Conservation (phyloP, 768 basidiomycete genomes). For the Termitomyces sp. region DNA sequence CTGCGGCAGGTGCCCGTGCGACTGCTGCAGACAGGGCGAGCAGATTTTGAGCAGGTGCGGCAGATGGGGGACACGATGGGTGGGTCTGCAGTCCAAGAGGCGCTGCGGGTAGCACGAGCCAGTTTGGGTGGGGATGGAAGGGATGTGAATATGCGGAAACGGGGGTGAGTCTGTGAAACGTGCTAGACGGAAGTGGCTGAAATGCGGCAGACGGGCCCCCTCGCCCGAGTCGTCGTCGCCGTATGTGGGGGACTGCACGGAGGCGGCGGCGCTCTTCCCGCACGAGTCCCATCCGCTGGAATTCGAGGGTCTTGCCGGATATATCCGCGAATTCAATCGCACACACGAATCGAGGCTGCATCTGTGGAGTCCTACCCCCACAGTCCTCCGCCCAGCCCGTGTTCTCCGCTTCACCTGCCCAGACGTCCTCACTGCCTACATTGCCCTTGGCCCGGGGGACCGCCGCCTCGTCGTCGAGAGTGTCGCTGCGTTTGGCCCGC, state of each 20-base stretch:
- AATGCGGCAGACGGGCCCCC: constrained; percentile 34
- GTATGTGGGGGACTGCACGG: constrained; percentile 36
- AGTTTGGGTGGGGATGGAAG: constrained; percentile 49
- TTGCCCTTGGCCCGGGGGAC: constrained; percentile 41
- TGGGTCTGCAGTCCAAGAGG: constrained; percentile 51
- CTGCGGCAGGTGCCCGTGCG: constrained; percentile 40
- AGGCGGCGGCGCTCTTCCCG: constrained; percentile 39
- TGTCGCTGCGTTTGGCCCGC: constrained; percentile 64
- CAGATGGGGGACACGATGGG: constrained; percentile 41
- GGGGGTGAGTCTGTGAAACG: constrained; percentile 38
- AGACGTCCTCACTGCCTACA: constrained; percentile 63
- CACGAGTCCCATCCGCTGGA: constrained; percentile 33
- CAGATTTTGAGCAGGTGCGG: constrained; percentile 42
- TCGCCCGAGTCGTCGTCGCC: constrained; percentile 61
- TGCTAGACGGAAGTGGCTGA: constrained; percentile 4
- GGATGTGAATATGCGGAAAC: constrained; percentile 49
- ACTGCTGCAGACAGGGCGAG: constrained; percentile 30
- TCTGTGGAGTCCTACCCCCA: constrained; percentile 55
- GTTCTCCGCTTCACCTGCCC: constrained; percentile 55
- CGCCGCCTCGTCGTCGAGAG: constrained; percentile 47
- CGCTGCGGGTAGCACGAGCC: constrained; percentile 46
- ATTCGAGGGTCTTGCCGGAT: constrained; percentile 41
- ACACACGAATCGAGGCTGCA: constrained; percentile 40
- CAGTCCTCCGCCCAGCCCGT: too few species aligned
- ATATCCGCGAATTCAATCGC: constrained; percentile 54